Percentiles rank a stretch among this genome's conserved stretches.
Evolutionary conservation across 495 filamentous ascomycete species (phyloP).

Genomic region (Neurospora africana): DNA sequence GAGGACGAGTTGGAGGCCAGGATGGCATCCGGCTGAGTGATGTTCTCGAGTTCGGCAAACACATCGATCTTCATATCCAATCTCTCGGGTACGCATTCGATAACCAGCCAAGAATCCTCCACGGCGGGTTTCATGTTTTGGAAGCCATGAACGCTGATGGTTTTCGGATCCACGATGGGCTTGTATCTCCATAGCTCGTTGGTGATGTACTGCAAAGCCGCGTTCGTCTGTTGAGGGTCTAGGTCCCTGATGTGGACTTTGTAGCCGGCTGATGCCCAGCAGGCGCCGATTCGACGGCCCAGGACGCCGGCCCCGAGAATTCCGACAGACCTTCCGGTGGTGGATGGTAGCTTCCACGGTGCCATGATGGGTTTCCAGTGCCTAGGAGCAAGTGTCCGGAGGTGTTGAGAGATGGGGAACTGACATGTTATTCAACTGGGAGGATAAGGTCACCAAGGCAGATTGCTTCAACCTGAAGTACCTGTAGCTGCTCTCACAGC

Average conservation of each 20-base stretch:
- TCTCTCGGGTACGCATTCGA: constrained; percentile 43
- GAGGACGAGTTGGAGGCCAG: constrained; percentile 38
- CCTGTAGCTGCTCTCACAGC: background rate
- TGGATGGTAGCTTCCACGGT: constrained; percentile 9
- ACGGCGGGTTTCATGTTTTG: constrained; percentile 27
- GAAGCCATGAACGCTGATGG: constrained; percentile 11
- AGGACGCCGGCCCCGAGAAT: constrained; percentile 19
- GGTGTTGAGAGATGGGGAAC: background rate
- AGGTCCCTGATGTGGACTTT: constrained; percentile 20
- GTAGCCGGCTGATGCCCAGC: constrained; percentile 24
- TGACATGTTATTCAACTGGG: background rate
- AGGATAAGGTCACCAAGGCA: background rate
- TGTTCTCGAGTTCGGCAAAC: constrained; percentile 32
- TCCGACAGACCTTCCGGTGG: constrained; percentile 5
- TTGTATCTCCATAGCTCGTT: background rate
- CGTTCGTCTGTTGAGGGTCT: constrained; percentile 10
- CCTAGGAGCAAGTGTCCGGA: background rate
- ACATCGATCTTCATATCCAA: constrained; percentile 34
- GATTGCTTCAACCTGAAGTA: background rate
- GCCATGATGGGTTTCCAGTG: background rate
- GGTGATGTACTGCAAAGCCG: constrained; percentile 9
- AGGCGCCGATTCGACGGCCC: constrained; percentile 18
- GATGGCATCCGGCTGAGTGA: constrained; percentile 29
- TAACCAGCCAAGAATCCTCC: constrained; percentile 30
- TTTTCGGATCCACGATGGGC: background rate